A percentile compares a stretch with the other conserved stretches of the same genome.
Evolutionary conservation across 2,329 filamentous ascomycete species (phyloP).

Genomic region (Colletotrichum orbiculare): DNA sequence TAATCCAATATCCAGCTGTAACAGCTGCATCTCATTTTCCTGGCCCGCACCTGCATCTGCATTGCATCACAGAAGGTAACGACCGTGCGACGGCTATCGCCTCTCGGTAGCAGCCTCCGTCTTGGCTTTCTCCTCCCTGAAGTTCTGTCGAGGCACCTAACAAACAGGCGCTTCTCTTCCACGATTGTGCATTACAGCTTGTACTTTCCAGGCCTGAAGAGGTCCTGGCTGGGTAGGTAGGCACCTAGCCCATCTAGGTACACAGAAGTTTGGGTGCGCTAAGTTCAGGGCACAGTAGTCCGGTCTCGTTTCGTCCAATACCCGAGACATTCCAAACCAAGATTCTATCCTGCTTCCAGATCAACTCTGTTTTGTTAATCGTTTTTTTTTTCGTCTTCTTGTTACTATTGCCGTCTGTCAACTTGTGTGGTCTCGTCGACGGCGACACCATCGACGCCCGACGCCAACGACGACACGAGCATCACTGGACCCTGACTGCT

Average conservation of each 20-base stretch:
- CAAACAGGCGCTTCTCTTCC: too few relatives aligned
- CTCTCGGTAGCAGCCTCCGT: neutral
- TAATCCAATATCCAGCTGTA: neutral
- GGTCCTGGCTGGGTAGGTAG: too few relatives aligned
- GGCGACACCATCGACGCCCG: too few relatives aligned
- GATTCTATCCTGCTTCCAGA: conserved; percentile 30
- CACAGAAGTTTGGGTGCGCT: conserved; percentile 17
- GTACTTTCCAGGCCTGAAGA: neutral
- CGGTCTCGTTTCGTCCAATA: conserved; percentile 26
- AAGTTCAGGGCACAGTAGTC: conserved; percentile 17
- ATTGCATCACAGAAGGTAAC: neutral
- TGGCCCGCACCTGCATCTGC: neutral
- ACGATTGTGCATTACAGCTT: neutral
- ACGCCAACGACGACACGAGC: neutral
- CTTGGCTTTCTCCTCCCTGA: neutral
- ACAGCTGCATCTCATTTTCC: neutral
- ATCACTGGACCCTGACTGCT: conserved; percentile 16
- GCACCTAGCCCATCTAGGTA: neutral
- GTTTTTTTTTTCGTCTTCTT: conserved; percentile 2
- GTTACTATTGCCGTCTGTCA: neutral
- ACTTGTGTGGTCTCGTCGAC: too few relatives aligned
- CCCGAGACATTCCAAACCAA: conserved; percentile 27
- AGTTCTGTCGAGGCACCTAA: too few relatives aligned
- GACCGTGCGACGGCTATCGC: conserved; percentile 11
- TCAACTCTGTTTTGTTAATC: conserved; percentile 15